Percentiles rank a stretch among this genome's conserved stretches.
These are phyloP conservation scores for Zygoascus bituminiphila DNA, from an alignment of 805 yeast genomes.

Conservation along the genomic window DNA sequence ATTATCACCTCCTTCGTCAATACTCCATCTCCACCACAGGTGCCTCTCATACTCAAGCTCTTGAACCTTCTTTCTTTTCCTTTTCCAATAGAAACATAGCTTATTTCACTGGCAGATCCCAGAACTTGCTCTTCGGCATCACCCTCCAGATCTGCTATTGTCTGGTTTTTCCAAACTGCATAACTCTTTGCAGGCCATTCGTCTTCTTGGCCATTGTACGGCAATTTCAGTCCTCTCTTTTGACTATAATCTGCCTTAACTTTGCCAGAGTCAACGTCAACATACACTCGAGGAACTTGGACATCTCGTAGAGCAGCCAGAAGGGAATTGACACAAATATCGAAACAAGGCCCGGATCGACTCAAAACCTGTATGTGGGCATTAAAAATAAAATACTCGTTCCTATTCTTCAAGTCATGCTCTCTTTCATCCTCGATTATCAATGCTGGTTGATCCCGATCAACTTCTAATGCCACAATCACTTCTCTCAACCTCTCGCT, in stretches of 20 bases:
- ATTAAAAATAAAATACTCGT: slow-evolving; percentile 46
- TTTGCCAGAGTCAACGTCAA: slow-evolving; percentile 46
- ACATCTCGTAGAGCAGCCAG: slow-evolving; percentile 52
- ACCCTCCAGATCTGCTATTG: slow-evolving; percentile 73
- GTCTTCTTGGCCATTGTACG: slow-evolving; percentile 26
- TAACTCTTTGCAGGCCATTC: background rate
- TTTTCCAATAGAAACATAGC: slow-evolving; percentile 43
- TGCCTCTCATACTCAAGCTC: slow-evolving; percentile 9
- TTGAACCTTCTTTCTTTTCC: slow-evolving; percentile 15
- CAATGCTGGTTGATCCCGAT: slow-evolving; percentile 37
- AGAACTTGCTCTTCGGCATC: slow-evolving; percentile 60
- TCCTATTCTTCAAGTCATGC: slow-evolving; percentile 20
- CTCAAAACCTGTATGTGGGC: slow-evolving; percentile 73
- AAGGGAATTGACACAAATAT: slow-evolving; percentile 63
- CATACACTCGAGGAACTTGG: slow-evolving; percentile 56
- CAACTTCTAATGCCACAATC: slow-evolving; percentile 34
- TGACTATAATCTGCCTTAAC: slow-evolving; percentile 45
- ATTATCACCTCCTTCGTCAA: background rate
- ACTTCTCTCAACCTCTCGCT: slow-evolving; percentile 53
- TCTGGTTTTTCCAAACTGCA: slow-evolving; percentile 4
- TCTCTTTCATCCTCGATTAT: slow-evolving; percentile 32
- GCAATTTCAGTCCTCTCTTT: slow-evolving; percentile 29
- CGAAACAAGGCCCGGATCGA: slow-evolving; percentile 74
- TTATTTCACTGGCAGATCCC: slow-evolving; percentile 15
- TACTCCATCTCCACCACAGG: background rate